Evolutionary conservation across 2,329 filamentous ascomycete species (phyloP), one percentile per base, ranked within the genome.

Genomic region (Pyricularia grisea): DNA sequence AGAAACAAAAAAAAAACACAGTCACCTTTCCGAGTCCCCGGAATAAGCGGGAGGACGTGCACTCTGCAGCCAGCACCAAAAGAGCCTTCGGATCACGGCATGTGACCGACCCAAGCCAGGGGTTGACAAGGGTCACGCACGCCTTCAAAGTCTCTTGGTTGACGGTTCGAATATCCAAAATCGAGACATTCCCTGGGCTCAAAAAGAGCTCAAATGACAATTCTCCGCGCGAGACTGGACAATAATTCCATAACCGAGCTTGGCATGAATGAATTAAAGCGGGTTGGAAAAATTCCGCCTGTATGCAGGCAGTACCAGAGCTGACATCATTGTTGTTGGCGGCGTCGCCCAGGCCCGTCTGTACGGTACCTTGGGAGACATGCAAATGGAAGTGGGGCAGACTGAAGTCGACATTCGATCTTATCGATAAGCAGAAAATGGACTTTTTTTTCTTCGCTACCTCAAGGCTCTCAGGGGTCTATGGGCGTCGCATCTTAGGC

Each of bases 21-120:
- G 23, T 61, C 50, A 63, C 25, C 14, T 27, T 63, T 17, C 65
- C 33, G 12, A 20, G 65, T 55, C 27, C 65, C 65, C 50, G 30
- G 64, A 28, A 63, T 66, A 66, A 27, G 65, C 33, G 65, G 65
- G 65, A 55, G 65, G 33, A 42, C 65, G 65, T 67, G 65, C 65
- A 55, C 65, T 20, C 36, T 50, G 28, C 31, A 28, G 42, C 36
- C 31, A 33, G 50, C 60, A 63, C 60, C 42, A n/a, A 50, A 50
- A 50, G 14, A 50, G 42, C 42, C 42, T 50, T 50, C 42, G 42
- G 42, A 50, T 50, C 42, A 6, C 42, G n/a, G 28, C 65, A 67
- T 67, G 65, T 67, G 65, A 67, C 65, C 33, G 25, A 14, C 27
- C 60, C 27, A 10, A 28, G 27, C 60, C 25, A 12, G 58, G 60